Percentiles rank a stretch among this genome's conserved stretches.
Evolutionary conservation across 2,329 filamentous ascomycete genomes (phyloP).

Genomic region (Trichoderma simmonsii): DNA sequence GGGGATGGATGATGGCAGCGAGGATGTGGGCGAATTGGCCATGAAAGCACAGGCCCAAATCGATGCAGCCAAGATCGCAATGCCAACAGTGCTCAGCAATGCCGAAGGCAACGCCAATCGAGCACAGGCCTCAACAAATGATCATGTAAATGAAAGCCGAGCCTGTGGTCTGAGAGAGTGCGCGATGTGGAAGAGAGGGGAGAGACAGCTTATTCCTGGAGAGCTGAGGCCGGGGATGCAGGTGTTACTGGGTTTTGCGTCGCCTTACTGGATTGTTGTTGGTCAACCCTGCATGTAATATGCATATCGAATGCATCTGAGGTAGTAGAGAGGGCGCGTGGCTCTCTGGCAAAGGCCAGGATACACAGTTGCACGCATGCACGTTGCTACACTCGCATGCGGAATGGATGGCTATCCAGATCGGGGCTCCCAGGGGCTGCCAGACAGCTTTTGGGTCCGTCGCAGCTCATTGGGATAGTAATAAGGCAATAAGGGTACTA

Average conservation of each 20-base stretch:
- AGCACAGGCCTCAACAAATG: not conserved
- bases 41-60: not conserved
- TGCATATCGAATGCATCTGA: constrained; percentile 3
- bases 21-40: not conserved
- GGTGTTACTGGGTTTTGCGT: not conserved
- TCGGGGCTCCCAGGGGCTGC: not conserved
- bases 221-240: constrained; percentile 3
- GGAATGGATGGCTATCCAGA: not conserved
- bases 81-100: not conserved
- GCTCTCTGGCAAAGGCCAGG: not conserved
- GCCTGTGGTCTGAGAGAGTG: not conserved
- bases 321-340: not conserved
- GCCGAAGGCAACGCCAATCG: not conserved
- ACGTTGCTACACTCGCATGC: not conserved
- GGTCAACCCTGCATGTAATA: constrained; percentile 1
- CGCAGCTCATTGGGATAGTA: not conserved
- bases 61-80: not conserved
- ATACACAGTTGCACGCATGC: not conserved
- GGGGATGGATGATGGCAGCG: not conserved
- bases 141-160: not conserved
- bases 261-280: not conserved
- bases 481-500: not conserved
- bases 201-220: not conserved
- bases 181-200: not conserved
- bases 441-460: not conserved